phyloP scores from a whole-genome alignment of 192 early-diverging fungal species.

The Podochytrium sp. region DNA sequence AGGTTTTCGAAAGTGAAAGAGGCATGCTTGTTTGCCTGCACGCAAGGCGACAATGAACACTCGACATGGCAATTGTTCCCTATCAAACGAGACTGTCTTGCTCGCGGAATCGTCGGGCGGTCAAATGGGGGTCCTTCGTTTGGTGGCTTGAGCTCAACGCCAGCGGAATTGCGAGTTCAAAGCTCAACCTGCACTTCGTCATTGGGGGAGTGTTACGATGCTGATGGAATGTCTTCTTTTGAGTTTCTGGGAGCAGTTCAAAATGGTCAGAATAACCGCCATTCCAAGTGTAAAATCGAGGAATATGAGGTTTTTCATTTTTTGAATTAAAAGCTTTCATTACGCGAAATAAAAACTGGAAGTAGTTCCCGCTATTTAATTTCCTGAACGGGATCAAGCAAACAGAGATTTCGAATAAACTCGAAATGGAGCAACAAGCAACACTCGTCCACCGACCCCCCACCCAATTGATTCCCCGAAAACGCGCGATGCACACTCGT shows the following conservation, averaged over 20 bases:
- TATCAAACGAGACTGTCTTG: background rate
- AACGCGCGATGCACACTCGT: background rate
- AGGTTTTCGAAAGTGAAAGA: background rate
- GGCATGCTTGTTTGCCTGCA: background rate
- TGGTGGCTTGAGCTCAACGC: no score
- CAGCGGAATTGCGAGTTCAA: no score
- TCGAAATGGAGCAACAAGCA: background rate
- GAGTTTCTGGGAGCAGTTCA: no score
- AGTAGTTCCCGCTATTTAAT: no score
- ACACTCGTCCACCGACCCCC: background rate
- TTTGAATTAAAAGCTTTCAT: no score
- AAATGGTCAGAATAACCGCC: no score
- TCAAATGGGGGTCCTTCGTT: background rate
- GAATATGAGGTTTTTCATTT: no score
- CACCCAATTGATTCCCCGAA: background rate
- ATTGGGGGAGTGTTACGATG: no score
- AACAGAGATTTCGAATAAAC: constrained; percentile 13
- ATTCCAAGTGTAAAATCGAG: no score
- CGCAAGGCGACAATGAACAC: background rate
- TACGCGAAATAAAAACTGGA: no score
- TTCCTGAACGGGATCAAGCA: constrained; percentile 4
- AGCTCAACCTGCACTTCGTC: no score
- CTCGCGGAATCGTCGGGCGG: background rate
- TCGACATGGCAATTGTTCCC: background rate
- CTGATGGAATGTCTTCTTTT: no score